phyloP scores from a whole-genome alignment of 2,329 filamentous ascomycete species.

The Furcasterigmium sp. region DNA sequence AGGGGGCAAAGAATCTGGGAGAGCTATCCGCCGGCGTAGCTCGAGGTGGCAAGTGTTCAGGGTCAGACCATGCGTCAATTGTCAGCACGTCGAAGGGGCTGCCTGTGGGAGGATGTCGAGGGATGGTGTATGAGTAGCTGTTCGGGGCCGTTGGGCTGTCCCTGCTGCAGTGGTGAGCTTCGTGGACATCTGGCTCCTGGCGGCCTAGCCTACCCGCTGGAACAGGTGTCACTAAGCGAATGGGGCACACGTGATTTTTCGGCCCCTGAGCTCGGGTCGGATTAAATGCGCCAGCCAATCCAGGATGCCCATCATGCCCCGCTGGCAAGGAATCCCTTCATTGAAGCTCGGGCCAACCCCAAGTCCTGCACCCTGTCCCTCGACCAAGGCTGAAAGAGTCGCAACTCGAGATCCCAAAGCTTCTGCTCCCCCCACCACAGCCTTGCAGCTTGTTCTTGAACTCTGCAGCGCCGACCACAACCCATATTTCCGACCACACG shows the following conservation, averaged over 20 bases:
- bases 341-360: conserved; percentile 5
- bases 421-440: conserved; percentile 6
- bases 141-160: conserved; percentile 11
- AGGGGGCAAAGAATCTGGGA: neutral
- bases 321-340: neutral
- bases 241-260: conserved; percentile 23
- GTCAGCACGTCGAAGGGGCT: conserved; percentile 6
- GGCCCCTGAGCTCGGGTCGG: conserved; percentile 9
- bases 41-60: neutral
- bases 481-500: conserved; percentile 10
- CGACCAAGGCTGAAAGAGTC: conserved; percentile 3
- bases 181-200: conserved; percentile 30
- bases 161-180: conserved; percentile 17
- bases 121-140: neutral
- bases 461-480: neutral
- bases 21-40: conserved; percentile 4
- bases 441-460: conserved; percentile 8
- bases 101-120: neutral
- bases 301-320: too few species aligned
- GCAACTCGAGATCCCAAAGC: too few species aligned
- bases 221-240: conserved; percentile 35
- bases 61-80: conserved; percentile 6
- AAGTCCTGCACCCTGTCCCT: neutral
- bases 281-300: conserved; percentile 6
- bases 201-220: conserved; percentile 20